Conservation (phyloP, 2,329 filamentous ascomycete genomes). For the Phyllosticta citriasiana region DNA sequence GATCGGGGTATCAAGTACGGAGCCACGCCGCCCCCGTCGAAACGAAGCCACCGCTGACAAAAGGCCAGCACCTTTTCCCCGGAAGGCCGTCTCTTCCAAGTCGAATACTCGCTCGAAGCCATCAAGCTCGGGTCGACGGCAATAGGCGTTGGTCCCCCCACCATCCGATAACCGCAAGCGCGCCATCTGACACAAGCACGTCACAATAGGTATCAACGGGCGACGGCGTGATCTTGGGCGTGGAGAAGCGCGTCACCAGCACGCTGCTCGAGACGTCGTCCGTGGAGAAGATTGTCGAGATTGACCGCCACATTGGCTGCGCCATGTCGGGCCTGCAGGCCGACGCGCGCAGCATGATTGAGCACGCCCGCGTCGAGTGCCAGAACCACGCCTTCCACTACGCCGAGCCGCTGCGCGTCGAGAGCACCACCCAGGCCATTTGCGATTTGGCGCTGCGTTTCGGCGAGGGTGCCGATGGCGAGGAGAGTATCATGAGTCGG, state of each 20-base stretch:
- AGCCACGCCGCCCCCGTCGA: conserved; percentile 17
- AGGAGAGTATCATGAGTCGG: conserved; percentile 97
- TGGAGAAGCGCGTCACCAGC: conserved; percentile 97
- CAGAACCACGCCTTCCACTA: conserved; percentile 98
- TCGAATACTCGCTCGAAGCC: conserved; percentile 99
- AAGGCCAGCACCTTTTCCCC: conserved; percentile 85
- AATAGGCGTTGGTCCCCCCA: conserved; percentile 59
- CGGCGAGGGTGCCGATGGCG: conserved; percentile 91
- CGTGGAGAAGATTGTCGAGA: conserved; percentile 99
- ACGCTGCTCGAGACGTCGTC: conserved; percentile 95
- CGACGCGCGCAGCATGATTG: conserved; percentile 93
- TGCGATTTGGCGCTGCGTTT: conserved; percentile 94
- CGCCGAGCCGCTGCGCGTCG: conserved; percentile 85
- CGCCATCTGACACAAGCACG: conserved; percentile 2
- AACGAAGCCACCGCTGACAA: conserved; percentile 17
- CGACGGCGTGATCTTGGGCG: conserved; percentile 89
- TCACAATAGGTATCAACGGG: conserved; percentile 67
- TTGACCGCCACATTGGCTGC: conserved; percentile 96
- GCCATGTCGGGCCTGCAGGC: conserved; percentile 98
- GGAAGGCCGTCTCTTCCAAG: conserved; percentile 98
- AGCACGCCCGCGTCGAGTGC: conserved; percentile 94
- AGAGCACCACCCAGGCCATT: conserved; percentile 98
- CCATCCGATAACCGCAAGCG: neutral
- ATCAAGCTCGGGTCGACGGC: conserved; percentile 99
- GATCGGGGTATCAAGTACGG: conserved; percentile 95